A percentile compares a stretch with the other conserved stretches of the same genome.
phyloP scores from a whole-genome alignment of 75 land plant genomes.

The Sequoiadendron giganteum region DNA sequence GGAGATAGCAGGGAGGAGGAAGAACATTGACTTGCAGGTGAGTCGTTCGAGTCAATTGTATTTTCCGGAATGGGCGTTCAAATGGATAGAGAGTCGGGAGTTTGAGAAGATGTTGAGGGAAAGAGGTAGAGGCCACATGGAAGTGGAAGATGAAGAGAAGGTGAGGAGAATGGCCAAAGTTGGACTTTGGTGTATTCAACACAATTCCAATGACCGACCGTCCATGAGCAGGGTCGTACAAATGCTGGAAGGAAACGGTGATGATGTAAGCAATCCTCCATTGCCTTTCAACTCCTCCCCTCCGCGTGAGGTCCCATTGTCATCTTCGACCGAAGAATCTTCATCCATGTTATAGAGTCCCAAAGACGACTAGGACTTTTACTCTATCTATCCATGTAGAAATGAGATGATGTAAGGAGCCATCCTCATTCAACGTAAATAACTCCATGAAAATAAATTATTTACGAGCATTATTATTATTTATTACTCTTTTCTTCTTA shows the following conservation, averaged over 20 bases:
- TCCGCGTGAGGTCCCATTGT: not conserved
- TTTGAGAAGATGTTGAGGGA: not conserved
- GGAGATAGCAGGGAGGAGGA: constrained; percentile 24
- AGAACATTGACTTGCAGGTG: not conserved
- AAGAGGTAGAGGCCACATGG: not conserved
- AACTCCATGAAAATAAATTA: too few relatives aligned
- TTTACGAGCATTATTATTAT: too few relatives aligned
- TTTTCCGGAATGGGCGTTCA: constrained; percentile 7
- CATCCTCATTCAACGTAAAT: too few relatives aligned
- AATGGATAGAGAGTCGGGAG: not conserved
- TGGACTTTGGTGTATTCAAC: constrained; percentile 25
- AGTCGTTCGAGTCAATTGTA: not conserved
- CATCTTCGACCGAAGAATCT: not conserved
- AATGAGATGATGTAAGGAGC: too few relatives aligned
- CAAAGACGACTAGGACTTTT: too few relatives aligned
- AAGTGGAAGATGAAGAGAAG: not conserved
- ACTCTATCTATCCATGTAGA: too few relatives aligned
- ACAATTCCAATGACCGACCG: constrained; percentile 13
- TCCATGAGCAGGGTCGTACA: constrained; percentile 22
- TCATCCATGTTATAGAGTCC: not conserved
- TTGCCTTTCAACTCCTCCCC: constrained; percentile 13
- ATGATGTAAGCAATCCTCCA: not conserved
- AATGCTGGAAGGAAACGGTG: constrained; percentile 17
- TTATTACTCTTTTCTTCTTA: too few relatives aligned
- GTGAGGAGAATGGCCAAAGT: constrained; percentile 4